Percentiles rank a stretch among this genome's conserved stretches.
Conservation (phyloP, 768 basidiomycete genomes). For the Leccinum longicurvipes region DNA sequence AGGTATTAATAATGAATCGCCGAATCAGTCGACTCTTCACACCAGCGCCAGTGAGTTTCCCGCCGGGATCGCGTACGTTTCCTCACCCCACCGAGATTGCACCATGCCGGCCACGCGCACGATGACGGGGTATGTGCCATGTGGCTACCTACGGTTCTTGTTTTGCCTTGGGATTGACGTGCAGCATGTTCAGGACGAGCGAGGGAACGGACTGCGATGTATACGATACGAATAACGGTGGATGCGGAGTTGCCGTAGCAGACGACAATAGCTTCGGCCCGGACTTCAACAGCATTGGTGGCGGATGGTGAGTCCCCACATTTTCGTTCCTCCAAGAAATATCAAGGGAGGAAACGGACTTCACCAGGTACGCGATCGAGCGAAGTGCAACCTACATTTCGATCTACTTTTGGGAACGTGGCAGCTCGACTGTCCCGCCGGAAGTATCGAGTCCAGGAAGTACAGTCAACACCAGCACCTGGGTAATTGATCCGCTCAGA, state of each 20-base stretch:
- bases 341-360: background rate
- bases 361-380: slow-evolving; percentile 33
- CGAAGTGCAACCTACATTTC: slow-evolving; percentile 30
- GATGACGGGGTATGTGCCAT: slow-evolving; percentile 28
- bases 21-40: slow-evolving; percentile 28
- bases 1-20: slow-evolving; percentile 25
- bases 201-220: slow-evolving; percentile 24
- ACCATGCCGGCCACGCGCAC: slow-evolving; percentile 21
- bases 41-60: slow-evolving; percentile 11
- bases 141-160: background rate
- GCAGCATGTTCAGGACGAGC: slow-evolving; percentile 4
- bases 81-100: slow-evolving; percentile 18
- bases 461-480: slow-evolving; percentile 13
- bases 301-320: slow-evolving; percentile 25
- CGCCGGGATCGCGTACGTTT: background rate
- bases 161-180: background rate
- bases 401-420: slow-evolving; percentile 38
- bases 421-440: slow-evolving; percentile 28
- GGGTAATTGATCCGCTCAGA: slow-evolving; percentile 11
- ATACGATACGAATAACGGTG: slow-evolving; percentile 20
- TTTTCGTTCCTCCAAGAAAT: background rate
- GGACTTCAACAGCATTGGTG: slow-evolving; percentile 31
- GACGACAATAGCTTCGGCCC: slow-evolving; percentile 30
- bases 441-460: slow-evolving; percentile 26
- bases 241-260: slow-evolving; percentile 29